Evolutionary conservation across 1,284 basidiomycete genomes (phyloP).

Genomic region (Crepidotus sp.): DNA sequence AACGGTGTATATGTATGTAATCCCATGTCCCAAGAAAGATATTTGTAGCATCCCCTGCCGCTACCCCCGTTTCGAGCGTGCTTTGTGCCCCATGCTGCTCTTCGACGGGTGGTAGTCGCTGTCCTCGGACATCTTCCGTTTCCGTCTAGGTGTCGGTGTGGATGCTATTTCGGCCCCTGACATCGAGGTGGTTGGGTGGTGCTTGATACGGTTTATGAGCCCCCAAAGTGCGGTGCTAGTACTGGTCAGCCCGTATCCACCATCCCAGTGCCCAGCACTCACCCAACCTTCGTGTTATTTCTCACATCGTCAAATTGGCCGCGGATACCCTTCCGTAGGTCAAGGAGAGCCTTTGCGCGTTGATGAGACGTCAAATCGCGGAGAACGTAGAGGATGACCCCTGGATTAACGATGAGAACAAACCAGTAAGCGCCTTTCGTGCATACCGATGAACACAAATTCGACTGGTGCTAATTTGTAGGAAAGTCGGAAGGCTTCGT

Average conservation of each 20-base stretch:
- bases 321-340: slow-evolving; percentile 47
- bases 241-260: too few relatives aligned
- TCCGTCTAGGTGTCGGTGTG: slow-evolving; percentile 10
- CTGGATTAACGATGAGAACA: slow-evolving; percentile 25
- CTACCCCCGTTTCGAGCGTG: slow-evolving; percentile 26
- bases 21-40: neutral
- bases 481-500: slow-evolving; percentile 28
- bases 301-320: slow-evolving; percentile 49
- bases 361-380: slow-evolving; percentile 31
- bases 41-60: neutral
- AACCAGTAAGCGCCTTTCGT: neutral
- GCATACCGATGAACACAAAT: slow-evolving; percentile 61
- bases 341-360: slow-evolving; percentile 41
- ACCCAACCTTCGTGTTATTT: slow-evolving; percentile 39
- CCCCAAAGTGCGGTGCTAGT: slow-evolving; percentile 42
- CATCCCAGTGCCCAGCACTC: too few relatives aligned
- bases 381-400: slow-evolving; percentile 49
- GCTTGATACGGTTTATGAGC: slow-evolving; percentile 35
- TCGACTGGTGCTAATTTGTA: slow-evolving; percentile 38
- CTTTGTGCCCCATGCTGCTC: slow-evolving; percentile 28
- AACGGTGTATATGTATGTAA: neutral
- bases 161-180: neutral
- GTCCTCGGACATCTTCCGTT: slow-evolving; percentile 25
- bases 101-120: slow-evolving; percentile 32
- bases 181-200: slow-evolving; percentile 23